phyloP scores from a whole-genome alignment of 1,284 basidiomycete species.

The Entoloma clypeatum region DNA sequence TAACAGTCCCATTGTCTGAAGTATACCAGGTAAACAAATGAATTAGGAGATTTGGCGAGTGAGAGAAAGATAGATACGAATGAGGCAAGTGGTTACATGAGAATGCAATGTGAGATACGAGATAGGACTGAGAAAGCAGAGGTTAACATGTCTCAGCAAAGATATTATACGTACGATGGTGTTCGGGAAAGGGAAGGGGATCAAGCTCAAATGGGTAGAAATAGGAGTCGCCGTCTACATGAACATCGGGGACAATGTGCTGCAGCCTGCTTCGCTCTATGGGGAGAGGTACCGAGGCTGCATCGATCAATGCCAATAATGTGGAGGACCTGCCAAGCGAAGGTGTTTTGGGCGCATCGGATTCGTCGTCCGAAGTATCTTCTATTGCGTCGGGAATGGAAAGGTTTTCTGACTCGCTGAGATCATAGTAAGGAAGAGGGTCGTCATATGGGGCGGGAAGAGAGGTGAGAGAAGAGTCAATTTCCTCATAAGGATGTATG shows the following conservation, averaged over 20 bases:
- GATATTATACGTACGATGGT: constrained; percentile 46
- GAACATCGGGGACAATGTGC: constrained; percentile 51
- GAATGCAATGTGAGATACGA: constrained; percentile 12
- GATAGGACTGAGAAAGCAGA: constrained; percentile 31
- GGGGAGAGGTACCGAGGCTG: constrained; percentile 47
- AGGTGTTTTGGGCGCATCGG: constrained; percentile 62
- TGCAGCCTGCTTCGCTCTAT: constrained; percentile 45
- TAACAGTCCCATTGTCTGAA: no score
- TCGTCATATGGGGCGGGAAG: constrained; percentile 45
- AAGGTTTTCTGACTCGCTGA: constrained; percentile 61
- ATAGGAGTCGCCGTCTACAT: constrained; percentile 55
- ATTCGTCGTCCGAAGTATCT: constrained; percentile 79
- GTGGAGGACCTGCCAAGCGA: constrained; percentile 49
- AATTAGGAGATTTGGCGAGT: no score
- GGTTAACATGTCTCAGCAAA: constrained; percentile 64
- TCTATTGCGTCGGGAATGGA: constrained; percentile 76
- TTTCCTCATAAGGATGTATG: constrained; percentile 44
- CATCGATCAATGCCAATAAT: constrained; percentile 43
- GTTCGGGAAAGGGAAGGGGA: constrained; percentile 60
- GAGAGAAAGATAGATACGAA: constrained; percentile 11
- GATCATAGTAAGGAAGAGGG: constrained; percentile 56
- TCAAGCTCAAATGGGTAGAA: constrained; percentile 64
- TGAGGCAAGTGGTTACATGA: constrained; percentile 3
- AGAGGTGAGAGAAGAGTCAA: constrained; percentile 35
- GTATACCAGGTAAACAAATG: no score